Base-by-base conservation (phyloP, 1,284 basidiomycete species). In the Amylostereum chailletii region DNA sequence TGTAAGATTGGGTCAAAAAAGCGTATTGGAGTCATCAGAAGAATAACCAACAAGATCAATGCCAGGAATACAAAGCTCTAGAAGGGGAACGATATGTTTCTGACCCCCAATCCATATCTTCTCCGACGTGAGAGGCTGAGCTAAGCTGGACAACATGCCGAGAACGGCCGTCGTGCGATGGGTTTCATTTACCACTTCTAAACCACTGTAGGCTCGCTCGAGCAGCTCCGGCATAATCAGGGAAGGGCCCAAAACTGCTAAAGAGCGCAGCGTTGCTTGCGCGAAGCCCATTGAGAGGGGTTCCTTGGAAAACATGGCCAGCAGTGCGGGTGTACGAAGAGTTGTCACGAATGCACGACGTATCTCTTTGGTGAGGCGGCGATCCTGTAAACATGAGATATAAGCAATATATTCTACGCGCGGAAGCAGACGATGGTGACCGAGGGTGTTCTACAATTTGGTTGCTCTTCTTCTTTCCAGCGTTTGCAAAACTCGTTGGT, bases 231-330 rank as follows among this genome's bases (percentile, higher is more conserved):
- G 94, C 81, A 99, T 87, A 57, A 99, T 79, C 40, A 97, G 70
- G 29, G 79, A 75, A 0, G 95, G 93, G 60, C 96, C 92, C 3
- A 99, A 75, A 49, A 89, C 71, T 1, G 88, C 82, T 70, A 94
- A 72, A 30, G 76, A 74, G 52, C 86, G 84, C 45, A 93, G 69
- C 10, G 86, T 75, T 27, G 76, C 76, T 61, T 90, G 86, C 5
- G 87, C 79, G 62, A 77, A 83, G 36, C 75, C 75, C 60, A 83
- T 79, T 32, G 81, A 78, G 3, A 82, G 59, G 2, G 79, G 68
- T 57, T 90, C 90, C 67, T 98, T 97, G 46, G 92, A 86, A 68
- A 99, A 99, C 86, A 99, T 96, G 27, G 91, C 83, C 9, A 98
- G 78, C 34, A 99, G 72, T 1, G 91, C 89, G 6, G 95, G 90